phyloP scores from a whole-genome alignment of 768 basidiomycete species.

The Auriscalpium orientale region DNA sequence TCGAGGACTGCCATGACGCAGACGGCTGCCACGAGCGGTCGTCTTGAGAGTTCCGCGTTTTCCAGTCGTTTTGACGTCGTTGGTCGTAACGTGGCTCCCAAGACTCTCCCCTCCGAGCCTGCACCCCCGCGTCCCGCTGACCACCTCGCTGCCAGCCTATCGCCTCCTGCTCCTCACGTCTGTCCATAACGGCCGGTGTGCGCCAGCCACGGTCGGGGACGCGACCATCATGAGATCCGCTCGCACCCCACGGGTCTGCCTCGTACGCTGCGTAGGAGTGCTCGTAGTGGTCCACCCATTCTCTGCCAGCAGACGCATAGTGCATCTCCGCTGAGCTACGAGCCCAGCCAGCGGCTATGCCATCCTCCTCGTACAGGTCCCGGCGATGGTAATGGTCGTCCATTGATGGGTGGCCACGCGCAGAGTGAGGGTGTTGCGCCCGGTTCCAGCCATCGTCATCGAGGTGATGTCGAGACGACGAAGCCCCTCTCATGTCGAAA shows the following conservation, averaged over 20 bases:
- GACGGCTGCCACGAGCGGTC: conserved; percentile 56
- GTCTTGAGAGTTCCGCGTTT: conserved; percentile 13
- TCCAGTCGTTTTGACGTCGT: conserved; percentile 12
- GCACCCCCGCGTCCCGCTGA: conserved; percentile 29
- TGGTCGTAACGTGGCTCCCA: conserved; percentile 20
- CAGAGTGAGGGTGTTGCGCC: conserved; percentile 30
- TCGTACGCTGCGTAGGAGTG: conserved; percentile 37
- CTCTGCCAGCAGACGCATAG: conserved; percentile 23
- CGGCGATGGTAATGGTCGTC: neutral
- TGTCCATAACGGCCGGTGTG: conserved; percentile 6
- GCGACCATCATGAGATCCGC: conserved; percentile 7
- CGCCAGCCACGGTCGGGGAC: conserved; percentile 8
- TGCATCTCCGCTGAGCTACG: neutral
- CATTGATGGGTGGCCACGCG: conserved; percentile 4
- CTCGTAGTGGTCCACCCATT: conserved; percentile 45
- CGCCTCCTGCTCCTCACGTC: conserved; percentile 16
- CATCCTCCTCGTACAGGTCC: neutral
- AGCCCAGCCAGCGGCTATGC: neutral
- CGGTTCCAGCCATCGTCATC: conserved; percentile 47
- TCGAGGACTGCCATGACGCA: conserved; percentile 50
- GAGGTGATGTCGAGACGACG: conserved; percentile 44
- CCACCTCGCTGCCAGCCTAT: conserved; percentile 40
- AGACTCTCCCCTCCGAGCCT: conserved; percentile 28
- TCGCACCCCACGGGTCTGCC: conserved; percentile 30
- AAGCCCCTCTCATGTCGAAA: conserved; percentile 44